Percentiles rank a stretch among this genome's conserved stretches.
Conservation (phyloP, 2,329 filamentous ascomycete genomes). For the Pyrenophora tritici-repentis region DNA sequence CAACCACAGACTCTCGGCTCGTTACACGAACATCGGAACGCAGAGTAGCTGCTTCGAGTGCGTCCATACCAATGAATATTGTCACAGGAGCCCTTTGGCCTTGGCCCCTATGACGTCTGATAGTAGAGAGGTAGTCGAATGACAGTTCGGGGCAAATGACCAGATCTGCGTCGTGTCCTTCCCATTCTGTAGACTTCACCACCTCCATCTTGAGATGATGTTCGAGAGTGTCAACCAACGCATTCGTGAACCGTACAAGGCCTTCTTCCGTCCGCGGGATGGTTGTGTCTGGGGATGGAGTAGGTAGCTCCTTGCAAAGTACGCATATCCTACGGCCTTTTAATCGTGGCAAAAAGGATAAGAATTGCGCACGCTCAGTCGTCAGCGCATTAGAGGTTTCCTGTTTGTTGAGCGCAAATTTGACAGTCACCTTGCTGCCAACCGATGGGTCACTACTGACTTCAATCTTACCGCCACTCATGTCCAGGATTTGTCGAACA, state of each 20-base stretch:
- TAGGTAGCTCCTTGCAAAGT: conserved; percentile 15
- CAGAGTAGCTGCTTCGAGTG: conserved; percentile 40
- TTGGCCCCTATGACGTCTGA: conserved; percentile 20
- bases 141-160: conserved; percentile 42
- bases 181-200: conserved; percentile 31
- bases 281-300: neutral
- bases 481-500: conserved; percentile 36
- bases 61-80: conserved; percentile 42
- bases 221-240: conserved; percentile 27
- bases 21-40: conserved; percentile 37
- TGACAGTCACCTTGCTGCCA: conserved; percentile 28
- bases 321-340: conserved; percentile 33
- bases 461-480: conserved; percentile 36
- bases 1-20: conserved; percentile 38
- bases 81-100: conserved; percentile 27
- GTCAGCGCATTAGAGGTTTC: neutral
- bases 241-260: conserved; percentile 26
- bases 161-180: conserved; percentile 30
- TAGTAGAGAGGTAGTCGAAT: conserved; percentile 37
- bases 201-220: conserved; percentile 35
- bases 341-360: conserved; percentile 24
- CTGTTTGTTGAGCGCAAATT: conserved; percentile 20
- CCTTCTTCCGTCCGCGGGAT: conserved; percentile 20
- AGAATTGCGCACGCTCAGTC: conserved; percentile 17
- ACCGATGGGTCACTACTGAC: conserved; percentile 27